Percentiles rank a stretch among this genome's conserved stretches.
Evolutionary conservation across 139 green algal species (phyloP).

Genomic region (Coccomyxa sp.): DNA sequence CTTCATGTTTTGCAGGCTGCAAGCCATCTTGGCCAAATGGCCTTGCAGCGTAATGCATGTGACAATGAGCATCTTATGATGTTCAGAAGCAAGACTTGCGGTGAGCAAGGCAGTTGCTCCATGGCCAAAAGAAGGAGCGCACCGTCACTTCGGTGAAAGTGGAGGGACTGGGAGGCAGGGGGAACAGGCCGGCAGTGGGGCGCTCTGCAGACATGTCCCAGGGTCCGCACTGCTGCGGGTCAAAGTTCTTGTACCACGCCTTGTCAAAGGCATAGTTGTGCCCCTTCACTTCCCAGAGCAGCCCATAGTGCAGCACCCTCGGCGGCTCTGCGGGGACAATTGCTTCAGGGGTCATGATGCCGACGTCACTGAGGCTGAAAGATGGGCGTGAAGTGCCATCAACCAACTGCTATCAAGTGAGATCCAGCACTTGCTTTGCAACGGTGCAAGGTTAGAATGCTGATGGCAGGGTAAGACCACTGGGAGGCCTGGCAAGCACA

Average conservation of each 20-base stretch:
- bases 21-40: no score
- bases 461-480: no score
- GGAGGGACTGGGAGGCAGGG: conserved; percentile 10
- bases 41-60: no score
- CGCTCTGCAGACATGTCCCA: conserved; percentile 18
- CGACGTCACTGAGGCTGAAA: not conserved
- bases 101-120: not conserved
- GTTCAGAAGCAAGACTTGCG: not conserved
- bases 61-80: not conserved
- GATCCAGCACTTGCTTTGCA: not conserved
- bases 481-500: no score
- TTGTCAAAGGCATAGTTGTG: conserved; percentile 70
- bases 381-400: not conserved
- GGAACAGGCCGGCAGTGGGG: conserved; percentile 17
- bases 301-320: conserved; percentile 84
- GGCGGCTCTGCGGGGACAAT: conserved; percentile 28
- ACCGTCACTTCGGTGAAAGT: conserved; percentile 3
- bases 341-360: no score
- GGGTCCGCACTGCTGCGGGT: conserved; percentile 15
- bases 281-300: conserved; percentile 40
- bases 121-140: not conserved
- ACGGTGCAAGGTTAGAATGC: no score
- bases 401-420: not conserved
- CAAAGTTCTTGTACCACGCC: conserved; percentile 25
- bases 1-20: no score